These are phyloP conservation scores for Scleroderma bovista DNA, from an alignment of 768 basidiomycete species.

Conservation along the genomic window DNA sequence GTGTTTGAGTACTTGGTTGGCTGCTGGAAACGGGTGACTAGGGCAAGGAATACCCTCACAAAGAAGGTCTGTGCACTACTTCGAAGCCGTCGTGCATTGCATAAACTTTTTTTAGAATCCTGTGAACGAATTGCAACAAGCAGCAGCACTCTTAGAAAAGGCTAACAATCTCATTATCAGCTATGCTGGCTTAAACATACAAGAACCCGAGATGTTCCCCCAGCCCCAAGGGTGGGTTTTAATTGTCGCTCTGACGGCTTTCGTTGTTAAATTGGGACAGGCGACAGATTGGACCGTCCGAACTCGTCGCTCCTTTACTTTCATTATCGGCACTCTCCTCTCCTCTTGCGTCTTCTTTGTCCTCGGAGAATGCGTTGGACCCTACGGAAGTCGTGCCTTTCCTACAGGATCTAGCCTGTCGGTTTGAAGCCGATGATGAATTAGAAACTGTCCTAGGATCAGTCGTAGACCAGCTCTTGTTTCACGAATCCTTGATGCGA, in stretches of 20 bases:
- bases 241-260: background rate
- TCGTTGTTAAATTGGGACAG: slow-evolving; percentile 30
- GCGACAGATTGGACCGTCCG: slow-evolving; percentile 67
- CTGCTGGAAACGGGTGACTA: slow-evolving; percentile 86
- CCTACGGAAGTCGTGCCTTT: slow-evolving; percentile 73
- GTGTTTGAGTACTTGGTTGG: slow-evolving; percentile 86
- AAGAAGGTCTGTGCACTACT: slow-evolving; percentile 50
- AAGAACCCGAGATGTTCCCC: slow-evolving; percentile 93
- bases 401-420: slow-evolving; percentile 74
- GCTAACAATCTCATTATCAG: slow-evolving; percentile 79
- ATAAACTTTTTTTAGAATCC: slow-evolving; percentile 38
- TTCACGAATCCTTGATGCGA: slow-evolving; percentile 57
- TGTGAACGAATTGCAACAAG: slow-evolving; percentile 51
- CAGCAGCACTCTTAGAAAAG: slow-evolving; percentile 62
- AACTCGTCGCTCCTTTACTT: slow-evolving; percentile 79
- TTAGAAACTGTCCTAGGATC: slow-evolving; percentile 76
- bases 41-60: slow-evolving; percentile 43
- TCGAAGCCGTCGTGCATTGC: slow-evolving; percentile 32
- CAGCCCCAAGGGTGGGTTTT: slow-evolving; percentile 63
- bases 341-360: slow-evolving; percentile 50
- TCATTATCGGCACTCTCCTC: slow-evolving; percentile 64
- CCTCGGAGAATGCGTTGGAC: slow-evolving; percentile 45
- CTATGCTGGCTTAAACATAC: slow-evolving; percentile 82
- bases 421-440: slow-evolving; percentile 77
- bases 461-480: slow-evolving; percentile 56